Evolutionary conservation across 2,329 filamentous ascomycete species (phyloP).

Genomic region (Diplodia seriata): DNA sequence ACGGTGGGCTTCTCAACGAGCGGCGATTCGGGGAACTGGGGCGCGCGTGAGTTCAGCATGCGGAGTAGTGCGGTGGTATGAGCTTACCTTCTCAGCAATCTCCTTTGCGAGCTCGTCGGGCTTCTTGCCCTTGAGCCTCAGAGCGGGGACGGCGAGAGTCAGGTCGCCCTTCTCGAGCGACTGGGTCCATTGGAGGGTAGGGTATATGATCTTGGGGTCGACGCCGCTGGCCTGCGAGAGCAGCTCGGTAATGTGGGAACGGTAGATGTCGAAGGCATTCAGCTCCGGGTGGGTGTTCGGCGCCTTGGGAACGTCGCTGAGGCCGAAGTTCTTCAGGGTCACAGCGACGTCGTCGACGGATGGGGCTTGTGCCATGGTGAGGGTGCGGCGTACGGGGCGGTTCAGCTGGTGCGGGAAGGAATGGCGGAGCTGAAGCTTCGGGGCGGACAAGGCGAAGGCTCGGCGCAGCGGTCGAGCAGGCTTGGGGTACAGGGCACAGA

Average conservation of each 20-base stretch:
- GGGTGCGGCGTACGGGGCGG: slow-evolving; percentile 1
- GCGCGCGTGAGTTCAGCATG: background rate
- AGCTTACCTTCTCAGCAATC: slow-evolving; percentile 55
- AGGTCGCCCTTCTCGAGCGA: slow-evolving; percentile 84
- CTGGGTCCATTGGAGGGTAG: slow-evolving; percentile 77
- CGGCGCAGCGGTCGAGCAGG: slow-evolving; percentile 9
- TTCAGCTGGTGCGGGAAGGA: slow-evolving; percentile 11
- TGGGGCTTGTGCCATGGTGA: slow-evolving; percentile 21
- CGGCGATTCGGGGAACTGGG: slow-evolving; percentile 74
- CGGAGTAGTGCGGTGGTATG: background rate
- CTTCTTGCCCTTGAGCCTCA: slow-evolving; percentile 73
- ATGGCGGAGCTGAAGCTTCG: slow-evolving; percentile 4
- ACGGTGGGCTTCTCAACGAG: slow-evolving; percentile 73
- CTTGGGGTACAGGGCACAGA: background rate
- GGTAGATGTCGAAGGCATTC: slow-evolving; percentile 82
- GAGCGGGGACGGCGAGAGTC: slow-evolving; percentile 77
- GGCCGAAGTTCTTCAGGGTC: slow-evolving; percentile 47
- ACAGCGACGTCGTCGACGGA: slow-evolving; percentile 48
- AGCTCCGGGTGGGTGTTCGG: slow-evolving; percentile 63
- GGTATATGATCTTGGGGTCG: slow-evolving; percentile 73
- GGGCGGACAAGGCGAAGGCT: slow-evolving; percentile 12
- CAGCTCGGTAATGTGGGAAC: slow-evolving; percentile 74
- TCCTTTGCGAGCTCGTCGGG: slow-evolving; percentile 63
- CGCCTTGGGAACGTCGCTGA: slow-evolving; percentile 49
- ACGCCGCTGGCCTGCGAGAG: slow-evolving; percentile 74